phyloP scores from a whole-genome alignment of 208 protist species.

The Crithidia acanthocephali region DNA sequence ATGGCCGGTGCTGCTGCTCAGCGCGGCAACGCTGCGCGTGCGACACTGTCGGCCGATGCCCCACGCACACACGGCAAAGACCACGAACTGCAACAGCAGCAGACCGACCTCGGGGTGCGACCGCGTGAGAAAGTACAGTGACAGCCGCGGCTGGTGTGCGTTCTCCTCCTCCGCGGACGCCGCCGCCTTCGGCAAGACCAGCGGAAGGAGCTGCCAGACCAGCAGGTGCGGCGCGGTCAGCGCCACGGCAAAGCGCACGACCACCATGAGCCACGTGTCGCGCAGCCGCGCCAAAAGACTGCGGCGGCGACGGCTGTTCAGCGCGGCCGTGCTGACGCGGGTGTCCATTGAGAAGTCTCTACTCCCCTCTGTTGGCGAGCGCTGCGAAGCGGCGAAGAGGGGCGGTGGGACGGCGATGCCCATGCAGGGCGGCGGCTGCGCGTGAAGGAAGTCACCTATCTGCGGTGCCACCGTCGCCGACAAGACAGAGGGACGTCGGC shows the following conservation, averaged over 20 bases:
- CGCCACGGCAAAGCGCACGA: neutral
- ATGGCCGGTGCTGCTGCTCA: neutral
- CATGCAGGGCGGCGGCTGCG: no score
- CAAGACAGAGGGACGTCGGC: neutral
- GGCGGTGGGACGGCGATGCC: no score
- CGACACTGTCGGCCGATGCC: neutral
- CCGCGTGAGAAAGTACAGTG: constrained; percentile 2
- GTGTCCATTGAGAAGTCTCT: neutral
- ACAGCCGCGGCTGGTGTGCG: neutral
- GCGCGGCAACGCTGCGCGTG: neutral
- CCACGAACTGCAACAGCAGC: neutral
- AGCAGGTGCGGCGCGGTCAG: constrained; percentile 13
- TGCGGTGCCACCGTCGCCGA: neutral
- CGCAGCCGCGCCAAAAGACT: neutral
- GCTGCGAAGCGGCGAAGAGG: no score
- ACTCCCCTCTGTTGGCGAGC: no score
- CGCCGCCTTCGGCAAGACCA: neutral
- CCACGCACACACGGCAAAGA: neutral
- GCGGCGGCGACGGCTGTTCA: neutral
- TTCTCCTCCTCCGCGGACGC: neutral
- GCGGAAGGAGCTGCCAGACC: neutral
- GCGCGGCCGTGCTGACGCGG: neutral
- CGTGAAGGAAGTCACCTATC: no score
- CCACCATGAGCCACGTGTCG: neutral
- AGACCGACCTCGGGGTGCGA: constrained; percentile 4